Percentiles rank a stretch among this genome's conserved stretches.
phyloP scores from a whole-genome alignment of 768 basidiomycete species.

The Xanthoconium purpureum region DNA sequence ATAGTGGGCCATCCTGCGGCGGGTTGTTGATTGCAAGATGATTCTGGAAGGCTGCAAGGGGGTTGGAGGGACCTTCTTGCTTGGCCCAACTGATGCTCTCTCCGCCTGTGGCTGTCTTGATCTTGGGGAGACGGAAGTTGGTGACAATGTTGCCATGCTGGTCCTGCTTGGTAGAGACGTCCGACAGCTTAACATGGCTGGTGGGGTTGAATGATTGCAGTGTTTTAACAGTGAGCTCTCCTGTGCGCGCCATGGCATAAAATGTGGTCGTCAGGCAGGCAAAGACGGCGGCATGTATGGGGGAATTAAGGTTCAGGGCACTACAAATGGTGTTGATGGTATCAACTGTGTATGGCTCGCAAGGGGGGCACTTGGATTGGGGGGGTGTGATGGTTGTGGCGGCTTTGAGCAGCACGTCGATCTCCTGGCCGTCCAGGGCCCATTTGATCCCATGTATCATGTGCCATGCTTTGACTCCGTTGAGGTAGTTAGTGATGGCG shows the following conservation, averaged over 20 bases:
- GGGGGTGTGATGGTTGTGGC: conserved; percentile 7
- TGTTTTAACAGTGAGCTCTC: not conserved
- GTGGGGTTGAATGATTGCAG: not conserved
- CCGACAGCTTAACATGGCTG: not conserved
- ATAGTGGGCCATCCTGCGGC: not conserved
- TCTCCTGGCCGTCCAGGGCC: conserved; percentile 8
- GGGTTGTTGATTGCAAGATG: not conserved
- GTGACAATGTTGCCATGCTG: not conserved
- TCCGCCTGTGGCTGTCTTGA: not conserved
- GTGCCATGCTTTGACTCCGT: conserved; percentile 25
- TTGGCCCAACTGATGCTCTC: not conserved
- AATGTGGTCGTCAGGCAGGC: not conserved
- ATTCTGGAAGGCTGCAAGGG: not conserved
- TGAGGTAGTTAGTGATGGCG: conserved; percentile 14
- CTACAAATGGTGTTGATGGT: not conserved
- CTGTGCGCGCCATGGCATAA: not conserved
- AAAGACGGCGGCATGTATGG: not conserved
- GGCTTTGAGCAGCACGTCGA: conserved; percentile 14
- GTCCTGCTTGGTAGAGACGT: not conserved
- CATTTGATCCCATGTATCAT: conserved; percentile 20
- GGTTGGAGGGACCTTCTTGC: not conserved
- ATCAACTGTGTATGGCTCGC: conserved; percentile 14
- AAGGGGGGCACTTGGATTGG: not conserved
- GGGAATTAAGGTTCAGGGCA: not conserved
- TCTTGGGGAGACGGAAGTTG: not conserved